Percentiles rank a stretch among this genome's conserved stretches.
phyloP scores from a whole-genome alignment of 257 asterid genomes.

The Capsicum chinense region DNA sequence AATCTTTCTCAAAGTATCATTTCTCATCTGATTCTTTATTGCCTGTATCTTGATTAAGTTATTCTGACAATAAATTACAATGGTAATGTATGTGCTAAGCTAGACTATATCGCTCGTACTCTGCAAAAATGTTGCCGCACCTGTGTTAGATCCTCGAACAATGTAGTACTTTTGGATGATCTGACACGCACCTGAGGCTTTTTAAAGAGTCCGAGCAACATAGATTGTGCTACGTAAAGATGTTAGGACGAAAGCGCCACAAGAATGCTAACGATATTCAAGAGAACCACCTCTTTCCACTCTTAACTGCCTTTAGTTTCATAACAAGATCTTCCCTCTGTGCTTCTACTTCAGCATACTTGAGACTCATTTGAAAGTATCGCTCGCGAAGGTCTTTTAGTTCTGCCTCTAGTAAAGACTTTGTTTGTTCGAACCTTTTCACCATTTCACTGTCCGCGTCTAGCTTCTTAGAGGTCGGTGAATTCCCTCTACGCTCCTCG shows the following conservation, averaged over 20 bases:
- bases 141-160: not conserved
- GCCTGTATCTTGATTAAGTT: not conserved
- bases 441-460: slow-evolving; percentile 40
- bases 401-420: slow-evolving; percentile 79
- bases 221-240: too few relatives aligned
- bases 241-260: not conserved
- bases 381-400: slow-evolving; percentile 76
- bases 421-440: slow-evolving; percentile 61
- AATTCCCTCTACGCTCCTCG: slow-evolving; percentile 36
- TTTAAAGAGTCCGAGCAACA: not conserved
- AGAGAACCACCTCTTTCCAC: slow-evolving; percentile 72
- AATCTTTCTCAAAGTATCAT: not conserved
- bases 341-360: slow-evolving; percentile 88
- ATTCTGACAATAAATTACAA: not conserved
- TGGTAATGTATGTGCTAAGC: not conserved
- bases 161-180: not conserved
- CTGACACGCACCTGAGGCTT: not conserved
- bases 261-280: slow-evolving; percentile 36
- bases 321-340: slow-evolving; percentile 88
- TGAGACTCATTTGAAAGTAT: slow-evolving; percentile 86
- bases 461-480: slow-evolving; percentile 39
- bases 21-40: not conserved
- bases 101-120: not conserved
- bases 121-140: not conserved
- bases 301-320: slow-evolving; percentile 69